These are phyloP conservation scores for Coemansia sp. DNA, from an alignment of 192 early-diverging fungal genomes.

Conservation along the genomic window DNA sequence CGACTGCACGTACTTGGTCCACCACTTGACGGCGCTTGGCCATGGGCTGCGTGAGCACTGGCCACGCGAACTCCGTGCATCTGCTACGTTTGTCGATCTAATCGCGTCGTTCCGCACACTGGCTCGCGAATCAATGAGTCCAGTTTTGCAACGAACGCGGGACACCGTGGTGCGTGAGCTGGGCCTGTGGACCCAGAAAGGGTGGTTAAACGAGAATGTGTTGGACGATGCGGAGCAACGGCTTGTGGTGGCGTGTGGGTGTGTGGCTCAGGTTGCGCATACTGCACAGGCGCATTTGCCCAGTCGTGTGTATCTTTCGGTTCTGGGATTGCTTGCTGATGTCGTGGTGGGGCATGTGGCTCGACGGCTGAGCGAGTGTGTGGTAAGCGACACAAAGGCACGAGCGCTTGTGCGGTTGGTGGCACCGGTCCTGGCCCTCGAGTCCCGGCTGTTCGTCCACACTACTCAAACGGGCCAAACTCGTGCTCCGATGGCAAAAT, in stretches of 20 bases:
- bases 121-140: constrained; percentile 17
- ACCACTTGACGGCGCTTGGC: constrained; percentile 38
- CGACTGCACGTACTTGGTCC: constrained; percentile 50
- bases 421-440: constrained; percentile 18
- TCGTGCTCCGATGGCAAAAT: constrained; percentile 25
- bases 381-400: constrained; percentile 18
- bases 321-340: constrained; percentile 28
- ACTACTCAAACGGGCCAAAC: neutral
- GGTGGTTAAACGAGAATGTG: constrained; percentile 12
- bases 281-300: constrained; percentile 21
- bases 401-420: constrained; percentile 29
- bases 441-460: constrained; percentile 13
- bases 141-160: constrained; percentile 21
- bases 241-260: constrained; percentile 26
- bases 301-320: constrained; percentile 13
- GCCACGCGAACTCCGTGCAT: constrained; percentile 24
- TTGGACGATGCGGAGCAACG: constrained; percentile 16
- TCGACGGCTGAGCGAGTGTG: constrained; percentile 16
- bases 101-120: constrained; percentile 38
- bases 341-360: constrained; percentile 14
- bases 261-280: constrained; percentile 19
- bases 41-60: constrained; percentile 27
- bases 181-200: constrained; percentile 15
- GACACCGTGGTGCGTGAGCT: constrained; percentile 18
- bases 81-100: constrained; percentile 42